These are phyloP conservation scores for Garcia nutans DNA, from an alignment of 345 rosid species.

Conservation along the genomic window DNA sequence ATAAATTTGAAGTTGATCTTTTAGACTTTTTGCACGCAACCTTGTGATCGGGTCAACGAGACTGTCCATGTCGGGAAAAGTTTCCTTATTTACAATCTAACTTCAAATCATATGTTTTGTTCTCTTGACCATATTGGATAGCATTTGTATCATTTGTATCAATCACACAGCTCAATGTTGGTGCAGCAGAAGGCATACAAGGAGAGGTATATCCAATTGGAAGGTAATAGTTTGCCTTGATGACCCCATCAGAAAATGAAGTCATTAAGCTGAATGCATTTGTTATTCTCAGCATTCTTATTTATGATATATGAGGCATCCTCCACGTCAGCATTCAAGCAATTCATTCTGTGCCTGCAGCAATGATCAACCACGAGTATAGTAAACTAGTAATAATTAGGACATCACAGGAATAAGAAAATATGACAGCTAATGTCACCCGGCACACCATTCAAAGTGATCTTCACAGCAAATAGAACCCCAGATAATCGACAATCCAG, in stretches of 20 bases:
- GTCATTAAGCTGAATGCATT: constrained; percentile 49
- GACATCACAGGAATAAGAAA: neutral
- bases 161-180: neutral
- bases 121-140: no score
- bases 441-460: constrained; percentile 61
- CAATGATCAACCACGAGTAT: neutral
- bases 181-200: neutral
- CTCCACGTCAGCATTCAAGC: constrained; percentile 48
- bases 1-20: no score
- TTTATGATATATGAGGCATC: constrained; percentile 41
- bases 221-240: neutral
- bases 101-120: no score
- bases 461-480: constrained; percentile 75
- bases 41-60: no score
- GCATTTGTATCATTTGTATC: no score
- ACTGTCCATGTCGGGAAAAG: no score
- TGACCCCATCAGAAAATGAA: constrained; percentile 47
- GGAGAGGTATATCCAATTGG: neutral
- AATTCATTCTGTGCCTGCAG: constrained; percentile 71
- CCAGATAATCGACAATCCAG: constrained; percentile 52
- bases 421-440: neutral
- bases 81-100: no score
- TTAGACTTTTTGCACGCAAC: no score
- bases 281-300: constrained; percentile 23
- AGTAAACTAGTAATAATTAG: neutral